Evolutionary conservation across 2,329 filamentous ascomycete species (phyloP).

Genomic region (Mariannaea elegans): DNA sequence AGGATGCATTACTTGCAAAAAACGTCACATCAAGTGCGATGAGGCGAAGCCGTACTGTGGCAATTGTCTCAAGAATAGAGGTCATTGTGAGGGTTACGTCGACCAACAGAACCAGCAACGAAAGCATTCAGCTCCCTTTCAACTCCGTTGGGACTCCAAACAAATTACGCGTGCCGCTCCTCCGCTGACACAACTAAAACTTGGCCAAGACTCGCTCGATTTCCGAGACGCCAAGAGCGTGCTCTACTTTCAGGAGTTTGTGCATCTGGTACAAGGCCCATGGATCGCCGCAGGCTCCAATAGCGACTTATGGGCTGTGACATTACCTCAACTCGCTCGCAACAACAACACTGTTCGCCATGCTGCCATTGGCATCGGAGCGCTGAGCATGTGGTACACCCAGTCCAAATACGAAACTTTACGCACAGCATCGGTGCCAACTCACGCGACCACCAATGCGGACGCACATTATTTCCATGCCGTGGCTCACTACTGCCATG

Average conservation of each 20-base stretch:
- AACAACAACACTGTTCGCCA: constrained; percentile 39
- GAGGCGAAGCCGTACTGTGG: constrained; percentile 26
- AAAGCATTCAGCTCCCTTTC: constrained; percentile 11
- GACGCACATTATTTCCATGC: constrained; percentile 44
- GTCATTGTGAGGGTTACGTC: constrained; percentile 30
- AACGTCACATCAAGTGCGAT: constrained; percentile 36
- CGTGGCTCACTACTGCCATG: constrained; percentile 46
- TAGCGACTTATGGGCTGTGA: constrained; percentile 41
- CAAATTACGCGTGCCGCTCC: constrained; percentile 4
- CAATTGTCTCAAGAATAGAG: constrained; percentile 27
- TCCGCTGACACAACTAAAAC: constrained; percentile 11
- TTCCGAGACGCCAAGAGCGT: constrained; percentile 22
- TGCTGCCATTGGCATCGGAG: constrained; percentile 46
- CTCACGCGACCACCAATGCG: background rate
- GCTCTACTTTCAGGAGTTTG: constrained; percentile 45
- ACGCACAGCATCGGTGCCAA: background rate
- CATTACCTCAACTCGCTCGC: constrained; percentile 43
- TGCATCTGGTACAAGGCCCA: constrained; percentile 37
- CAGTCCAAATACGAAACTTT: background rate
- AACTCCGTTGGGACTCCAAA: constrained; percentile 38
- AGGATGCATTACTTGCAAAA: constrained; percentile 38
- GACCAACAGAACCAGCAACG: constrained; percentile 2
- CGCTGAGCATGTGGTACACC: constrained; percentile 31
- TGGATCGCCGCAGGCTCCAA: constrained; percentile 41
- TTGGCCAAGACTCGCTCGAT: constrained; percentile 20